phyloP scores from a whole-genome alignment of 78 protist species.

The Salpingoeca rosetta region DNA sequence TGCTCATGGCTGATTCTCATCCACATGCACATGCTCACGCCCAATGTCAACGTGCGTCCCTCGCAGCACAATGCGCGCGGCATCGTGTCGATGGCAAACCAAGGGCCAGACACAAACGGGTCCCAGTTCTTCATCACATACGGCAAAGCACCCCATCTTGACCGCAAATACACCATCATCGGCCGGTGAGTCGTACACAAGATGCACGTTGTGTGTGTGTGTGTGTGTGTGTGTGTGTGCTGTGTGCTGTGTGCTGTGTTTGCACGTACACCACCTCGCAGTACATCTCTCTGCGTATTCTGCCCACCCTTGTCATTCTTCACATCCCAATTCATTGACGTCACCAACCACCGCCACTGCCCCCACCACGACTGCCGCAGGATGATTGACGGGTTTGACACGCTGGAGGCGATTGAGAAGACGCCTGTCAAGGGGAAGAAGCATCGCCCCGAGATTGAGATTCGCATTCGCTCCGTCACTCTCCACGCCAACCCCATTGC shows the following conservation, averaged over 20 bases:
- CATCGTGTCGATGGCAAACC: conserved; percentile 70
- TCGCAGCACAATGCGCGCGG: conserved; percentile 52
- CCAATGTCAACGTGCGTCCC: background rate
- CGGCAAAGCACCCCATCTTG: conserved; percentile 58
- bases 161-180: conserved; percentile 68
- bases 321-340: background rate
- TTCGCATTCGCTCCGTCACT: conserved; percentile 40
- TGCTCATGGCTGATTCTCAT: too few relatives aligned
- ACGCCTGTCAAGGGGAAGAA: conserved; percentile 50
- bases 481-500: conserved; percentile 78
- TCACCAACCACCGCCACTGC: background rate
- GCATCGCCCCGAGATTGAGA: conserved; percentile 48
- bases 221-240: background rate
- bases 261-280: too few relatives aligned
- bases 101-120: conserved; percentile 67
- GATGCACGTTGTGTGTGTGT: background rate
- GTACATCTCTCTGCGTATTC: background rate
- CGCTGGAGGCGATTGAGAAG: conserved; percentile 74
- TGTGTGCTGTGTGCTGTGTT: too few relatives aligned
- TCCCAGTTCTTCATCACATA: conserved; percentile 66
- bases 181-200: conserved; percentile 63
- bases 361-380: conserved; percentile 1
- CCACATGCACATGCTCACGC: too few relatives aligned
- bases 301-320: too few relatives aligned
- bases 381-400: conserved; percentile 69